Evolutionary conservation across 768 basidiomycete species (phyloP).

Genomic region (Leccinellum luteum): DNA sequence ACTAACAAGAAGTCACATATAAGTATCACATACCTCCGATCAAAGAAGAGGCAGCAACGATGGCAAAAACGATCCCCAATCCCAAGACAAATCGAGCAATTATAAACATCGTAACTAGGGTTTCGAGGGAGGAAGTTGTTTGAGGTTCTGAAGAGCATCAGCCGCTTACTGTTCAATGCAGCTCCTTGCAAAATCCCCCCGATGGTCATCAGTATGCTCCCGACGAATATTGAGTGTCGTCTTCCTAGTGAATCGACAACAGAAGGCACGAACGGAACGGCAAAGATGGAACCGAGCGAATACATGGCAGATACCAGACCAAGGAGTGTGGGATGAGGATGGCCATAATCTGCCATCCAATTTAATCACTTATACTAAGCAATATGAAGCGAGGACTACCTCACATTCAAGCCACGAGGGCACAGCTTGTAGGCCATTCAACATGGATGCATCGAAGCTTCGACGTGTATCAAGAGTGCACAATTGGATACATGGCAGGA

Average conservation of each 20-base stretch:
- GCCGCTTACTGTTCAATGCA: conserved; percentile 12
- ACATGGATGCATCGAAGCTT: conserved; percentile 45
- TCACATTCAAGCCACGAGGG: conserved; percentile 53
- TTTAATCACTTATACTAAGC: neutral
- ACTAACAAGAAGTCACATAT: too few relatives aligned
- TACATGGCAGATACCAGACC: conserved; percentile 59
- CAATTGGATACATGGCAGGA: neutral
- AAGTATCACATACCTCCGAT: conserved; percentile 17
- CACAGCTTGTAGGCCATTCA: conserved; percentile 61
- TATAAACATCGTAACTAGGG: conserved; percentile 13
- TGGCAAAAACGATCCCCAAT: conserved; percentile 8
- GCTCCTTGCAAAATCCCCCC: conserved; percentile 17
- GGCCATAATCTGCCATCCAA: conserved; percentile 42
- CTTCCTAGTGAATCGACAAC: conserved; percentile 15
- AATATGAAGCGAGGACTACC: conserved; percentile 4
- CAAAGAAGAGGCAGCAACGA: conserved; percentile 22
- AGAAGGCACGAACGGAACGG: conserved; percentile 39
- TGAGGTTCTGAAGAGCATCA: neutral
- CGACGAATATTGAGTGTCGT: conserved; percentile 13
- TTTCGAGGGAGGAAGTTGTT: neutral
- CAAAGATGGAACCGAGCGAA: conserved; percentile 53
- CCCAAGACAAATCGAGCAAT: conserved; percentile 19
- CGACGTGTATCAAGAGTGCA: neutral
- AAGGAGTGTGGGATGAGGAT: conserved; percentile 49
- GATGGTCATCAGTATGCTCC: conserved; percentile 1